phyloP scores from a whole-genome alignment of 306 rosid species.

The Ceratonia siliqua region DNA sequence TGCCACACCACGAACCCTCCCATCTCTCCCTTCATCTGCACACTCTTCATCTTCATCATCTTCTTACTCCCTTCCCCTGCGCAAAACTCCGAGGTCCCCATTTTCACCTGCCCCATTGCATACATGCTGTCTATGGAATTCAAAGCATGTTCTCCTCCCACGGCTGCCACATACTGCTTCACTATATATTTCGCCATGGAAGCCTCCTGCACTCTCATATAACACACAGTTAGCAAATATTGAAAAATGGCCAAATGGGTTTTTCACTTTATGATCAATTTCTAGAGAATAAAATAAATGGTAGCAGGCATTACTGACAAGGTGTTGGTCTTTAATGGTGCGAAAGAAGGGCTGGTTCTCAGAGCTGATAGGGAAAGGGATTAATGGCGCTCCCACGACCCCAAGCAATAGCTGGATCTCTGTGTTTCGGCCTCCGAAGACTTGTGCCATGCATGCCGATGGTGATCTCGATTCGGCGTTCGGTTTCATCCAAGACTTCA shows the following conservation, averaged over 20 bases:
- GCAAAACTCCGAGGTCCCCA: constrained; percentile 70
- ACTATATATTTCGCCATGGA: constrained; percentile 88
- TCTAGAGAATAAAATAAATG: too few relatives aligned
- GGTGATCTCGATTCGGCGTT: constrained; percentile 43
- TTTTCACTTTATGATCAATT: not conserved
- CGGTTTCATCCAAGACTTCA: constrained; percentile 81
- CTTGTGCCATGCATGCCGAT: constrained; percentile 34
- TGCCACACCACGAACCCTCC: constrained; percentile 99
- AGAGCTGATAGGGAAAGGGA: constrained; percentile 63
- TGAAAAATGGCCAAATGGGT: not conserved
- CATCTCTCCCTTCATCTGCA: constrained; percentile 54
- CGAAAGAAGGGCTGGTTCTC: constrained; percentile 57
- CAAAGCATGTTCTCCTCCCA: constrained; percentile 81
- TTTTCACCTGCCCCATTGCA: constrained; percentile 93
- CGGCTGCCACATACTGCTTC: constrained; percentile 88
- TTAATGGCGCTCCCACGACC: constrained; percentile 86
- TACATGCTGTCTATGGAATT: constrained; percentile 78
- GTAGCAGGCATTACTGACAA: constrained; percentile 46
- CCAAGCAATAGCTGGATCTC: constrained; percentile 87
- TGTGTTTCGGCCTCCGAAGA: constrained; percentile 62
- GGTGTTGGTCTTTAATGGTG: constrained; percentile 73
- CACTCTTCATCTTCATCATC: constrained; percentile 50
- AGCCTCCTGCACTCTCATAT: constrained; percentile 49
- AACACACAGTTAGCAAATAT: not conserved
- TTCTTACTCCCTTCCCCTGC: constrained; percentile 55